These are phyloP conservation scores for Cucurbita ficifolia DNA, from an alignment of 306 rosid species.

Conservation along the genomic window DNA sequence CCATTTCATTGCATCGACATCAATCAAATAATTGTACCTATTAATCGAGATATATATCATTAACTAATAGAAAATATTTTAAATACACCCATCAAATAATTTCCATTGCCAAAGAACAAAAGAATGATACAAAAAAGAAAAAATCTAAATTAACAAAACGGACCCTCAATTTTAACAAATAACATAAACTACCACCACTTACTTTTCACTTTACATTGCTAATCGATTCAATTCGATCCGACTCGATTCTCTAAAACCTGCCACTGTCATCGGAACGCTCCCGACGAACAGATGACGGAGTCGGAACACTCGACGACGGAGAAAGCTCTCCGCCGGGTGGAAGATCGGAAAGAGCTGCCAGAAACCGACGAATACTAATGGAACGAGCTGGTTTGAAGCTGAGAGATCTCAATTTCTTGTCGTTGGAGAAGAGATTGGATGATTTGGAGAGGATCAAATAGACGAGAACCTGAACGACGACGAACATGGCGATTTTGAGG, in stretches of 20 bases:
- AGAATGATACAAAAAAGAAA: not conserved
- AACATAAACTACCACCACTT: not conserved
- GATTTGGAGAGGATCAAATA: constrained; percentile 72
- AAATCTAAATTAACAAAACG: not conserved
- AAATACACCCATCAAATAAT: not conserved
- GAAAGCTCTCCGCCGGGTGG: constrained; percentile 52
- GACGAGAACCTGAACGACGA: constrained; percentile 53
- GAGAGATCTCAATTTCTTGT: constrained; percentile 18
- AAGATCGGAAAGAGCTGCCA: constrained; percentile 50
- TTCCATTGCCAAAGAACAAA: not conserved
- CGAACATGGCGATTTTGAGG: constrained; percentile 46
- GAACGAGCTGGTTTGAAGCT: constrained; percentile 68
- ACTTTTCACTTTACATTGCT: not conserved
- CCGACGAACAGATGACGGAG: constrained; percentile 14
- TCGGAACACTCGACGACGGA: constrained; percentile 24
- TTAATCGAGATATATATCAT: too few species aligned
- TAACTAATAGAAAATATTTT: not conserved
- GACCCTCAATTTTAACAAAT: not conserved
- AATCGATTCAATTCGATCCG: not conserved
- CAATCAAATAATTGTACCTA: too few species aligned
- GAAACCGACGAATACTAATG: constrained; percentile 43
- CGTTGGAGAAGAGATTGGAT: constrained; percentile 56
- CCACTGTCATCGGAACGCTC: not conserved
- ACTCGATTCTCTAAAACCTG: not conserved
- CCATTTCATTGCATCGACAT: too few species aligned